Percentiles rank a stretch among this genome's conserved stretches.
phyloP scores from a whole-genome alignment of 495 filamentous ascomycete species.

The Achaetomiella virescens region DNA sequence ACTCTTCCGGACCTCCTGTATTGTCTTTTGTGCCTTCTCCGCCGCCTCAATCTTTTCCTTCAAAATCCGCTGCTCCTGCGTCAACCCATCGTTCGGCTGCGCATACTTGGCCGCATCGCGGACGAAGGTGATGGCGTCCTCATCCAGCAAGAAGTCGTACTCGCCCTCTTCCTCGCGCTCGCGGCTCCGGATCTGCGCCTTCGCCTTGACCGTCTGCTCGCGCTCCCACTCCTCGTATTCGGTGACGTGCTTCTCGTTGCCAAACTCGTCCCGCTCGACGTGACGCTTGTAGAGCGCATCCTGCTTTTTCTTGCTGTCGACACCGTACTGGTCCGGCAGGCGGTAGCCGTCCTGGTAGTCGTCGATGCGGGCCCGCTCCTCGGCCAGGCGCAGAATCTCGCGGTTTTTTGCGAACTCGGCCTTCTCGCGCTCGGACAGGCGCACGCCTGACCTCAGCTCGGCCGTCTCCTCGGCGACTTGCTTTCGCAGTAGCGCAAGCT shows the following conservation, averaged over 20 bases:
- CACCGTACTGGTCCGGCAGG: conserved; percentile 91
- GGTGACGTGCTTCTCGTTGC: conserved; percentile 83
- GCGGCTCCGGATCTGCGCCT: conserved; percentile 69
- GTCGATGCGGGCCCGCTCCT: conserved; percentile 82
- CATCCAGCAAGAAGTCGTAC: conserved; percentile 93
- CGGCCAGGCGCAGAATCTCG: conserved; percentile 78
- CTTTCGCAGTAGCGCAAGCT: conserved; percentile 73
- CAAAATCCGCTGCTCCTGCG: conserved; percentile 69
- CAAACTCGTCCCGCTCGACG: conserved; percentile 80
- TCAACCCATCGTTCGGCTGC: conserved; percentile 49
- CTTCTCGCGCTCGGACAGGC: conserved; percentile 71
- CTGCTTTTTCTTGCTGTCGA: conserved; percentile 83
- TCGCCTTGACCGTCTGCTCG: conserved; percentile 84
- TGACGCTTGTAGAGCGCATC: conserved; percentile 87
- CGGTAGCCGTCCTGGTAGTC: conserved; percentile 90
- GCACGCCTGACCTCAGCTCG: conserved; percentile 71
- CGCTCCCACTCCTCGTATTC: conserved; percentile 96
- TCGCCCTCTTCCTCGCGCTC: conserved; percentile 79
- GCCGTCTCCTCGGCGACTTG: conserved; percentile 88
- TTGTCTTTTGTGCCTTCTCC: conserved; percentile 75
- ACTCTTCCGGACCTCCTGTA: conserved; percentile 87
- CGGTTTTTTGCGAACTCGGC: conserved; percentile 87
- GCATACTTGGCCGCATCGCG: conserved; percentile 64
- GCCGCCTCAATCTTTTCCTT: conserved; percentile 77
- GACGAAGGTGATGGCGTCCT: conserved; percentile 81